Evolutionary conservation across 2,329 filamentous ascomycete species (phyloP), one percentile per base, ranked within the genome.

Genomic region (Orbilia oligospora): DNA sequence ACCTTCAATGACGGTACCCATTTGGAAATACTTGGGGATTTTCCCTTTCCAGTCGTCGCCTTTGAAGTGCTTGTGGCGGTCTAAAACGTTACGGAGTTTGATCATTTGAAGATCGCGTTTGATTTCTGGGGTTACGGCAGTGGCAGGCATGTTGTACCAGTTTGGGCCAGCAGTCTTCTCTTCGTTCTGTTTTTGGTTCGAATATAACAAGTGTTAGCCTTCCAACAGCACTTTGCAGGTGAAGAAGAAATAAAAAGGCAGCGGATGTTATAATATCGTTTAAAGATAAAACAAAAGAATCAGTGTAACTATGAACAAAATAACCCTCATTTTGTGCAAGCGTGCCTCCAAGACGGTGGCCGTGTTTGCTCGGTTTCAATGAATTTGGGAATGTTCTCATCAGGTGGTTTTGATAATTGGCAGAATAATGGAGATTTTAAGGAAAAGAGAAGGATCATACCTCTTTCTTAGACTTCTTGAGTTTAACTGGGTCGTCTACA

Each of bases 111-210:
- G 87, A 83, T 99, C 95, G 81, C 93, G 89, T 85, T 94, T 97
- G 79, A 97, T 87, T 83, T 97, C 91, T 8, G 93, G 90, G 0
- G 94, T 97, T 64, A 97, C 85, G 64, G 93, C 88, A 27, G 95
- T 97, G 82, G 91, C 91, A 5, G 94, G 94, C 68, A 99, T 87
- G 82, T 97, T 89, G 86, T 92, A 98, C 95, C 95, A 98, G 73
- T 92, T 87, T 16, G 90, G 85, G 53, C 95, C 96, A 64, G 94
- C 92, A 79, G 91, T 92, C 72, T 88, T 84, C 88, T 89, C 82
- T 33, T 79, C 81, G 81, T 81, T 77, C 81, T 82, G 76, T 61
- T 44, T 16, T 61, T 4, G 8, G 67, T 67, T 67, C 64, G 38
- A 33, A 67, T 12, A 70, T 66, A 71, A 67, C 30, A 36, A 20